phyloP scores from a whole-genome alignment of 2,329 filamentous ascomycete genomes.

The Penicillium sp. region DNA sequence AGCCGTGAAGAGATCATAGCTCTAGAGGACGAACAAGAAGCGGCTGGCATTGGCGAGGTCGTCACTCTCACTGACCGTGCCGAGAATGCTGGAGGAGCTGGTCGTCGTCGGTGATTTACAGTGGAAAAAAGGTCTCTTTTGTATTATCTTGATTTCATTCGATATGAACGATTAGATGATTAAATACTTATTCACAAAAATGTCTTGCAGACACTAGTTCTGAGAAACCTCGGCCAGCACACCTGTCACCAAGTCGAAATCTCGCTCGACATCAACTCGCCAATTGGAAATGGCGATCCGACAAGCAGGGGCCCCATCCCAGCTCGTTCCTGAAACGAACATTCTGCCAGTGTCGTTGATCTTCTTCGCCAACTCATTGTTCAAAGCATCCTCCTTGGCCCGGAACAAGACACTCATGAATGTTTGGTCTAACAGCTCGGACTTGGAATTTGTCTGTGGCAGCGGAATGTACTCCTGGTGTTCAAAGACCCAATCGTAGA shows the following conservation, averaged over 20 bases:
- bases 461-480: conserved; percentile 66
- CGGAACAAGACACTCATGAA: conserved; percentile 76
- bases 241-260: conserved; percentile 62
- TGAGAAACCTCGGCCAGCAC: conserved; percentile 57
- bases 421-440: conserved; percentile 51
- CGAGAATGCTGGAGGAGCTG: conserved; percentile 48
- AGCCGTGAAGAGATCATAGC: conserved; percentile 88
- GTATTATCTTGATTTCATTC: background rate
- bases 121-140: background rate
- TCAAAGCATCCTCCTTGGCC: conserved; percentile 64
- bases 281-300: conserved; percentile 87
- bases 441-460: conserved; percentile 43
- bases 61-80: conserved; percentile 77
- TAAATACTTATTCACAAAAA: background rate
- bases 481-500: conserved; percentile 63
- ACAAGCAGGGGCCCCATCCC: conserved; percentile 70
- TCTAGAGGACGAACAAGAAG: conserved; percentile 94
- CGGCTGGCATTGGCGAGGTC: conserved; percentile 89
- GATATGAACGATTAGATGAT: background rate
- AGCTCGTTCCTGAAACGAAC: conserved; percentile 79
- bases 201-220: background rate
- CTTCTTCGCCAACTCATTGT: conserved; percentile 62
- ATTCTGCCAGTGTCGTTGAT: conserved; percentile 74
- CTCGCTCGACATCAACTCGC: conserved; percentile 67
- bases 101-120: conserved; percentile 42